A percentile compares a stretch with the other conserved stretches of the same genome.
phyloP scores from a whole-genome alignment of 2,329 filamentous ascomycete species.

The Xylaria sp. region DNA sequence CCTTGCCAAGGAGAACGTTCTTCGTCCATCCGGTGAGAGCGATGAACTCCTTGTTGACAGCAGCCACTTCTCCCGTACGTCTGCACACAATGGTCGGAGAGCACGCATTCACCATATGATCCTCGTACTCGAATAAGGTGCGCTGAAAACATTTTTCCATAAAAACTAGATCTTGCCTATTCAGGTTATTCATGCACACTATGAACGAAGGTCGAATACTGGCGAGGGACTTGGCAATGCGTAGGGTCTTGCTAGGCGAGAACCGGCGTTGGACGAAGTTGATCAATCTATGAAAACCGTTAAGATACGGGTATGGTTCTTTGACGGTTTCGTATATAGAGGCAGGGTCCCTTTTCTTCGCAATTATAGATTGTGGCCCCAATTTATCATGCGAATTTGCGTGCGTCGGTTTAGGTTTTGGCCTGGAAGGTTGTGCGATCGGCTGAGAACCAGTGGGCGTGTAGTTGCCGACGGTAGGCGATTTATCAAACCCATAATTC shows the following conservation, averaged over 20 bases:
- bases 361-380: constrained; percentile 63
- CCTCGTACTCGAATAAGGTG: constrained; percentile 91
- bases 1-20: constrained; percentile 86
- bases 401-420: constrained; percentile 59
- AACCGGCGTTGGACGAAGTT: constrained; percentile 83
- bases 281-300: constrained; percentile 89
- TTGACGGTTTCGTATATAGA: constrained; percentile 89
- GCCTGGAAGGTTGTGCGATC: constrained; percentile 52
- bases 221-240: constrained; percentile 87
- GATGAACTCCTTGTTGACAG: constrained; percentile 96
- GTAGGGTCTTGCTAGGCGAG: constrained; percentile 77
- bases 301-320: constrained; percentile 90
- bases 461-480: constrained; percentile 58
- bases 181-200: constrained; percentile 88
- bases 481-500: constrained; percentile 65
- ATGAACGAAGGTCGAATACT: constrained; percentile 95
- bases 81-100: constrained; percentile 93
- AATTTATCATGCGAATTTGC: constrained; percentile 50
- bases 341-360: constrained; percentile 78
- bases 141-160: constrained; percentile 98
- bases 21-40: constrained; percentile 94
- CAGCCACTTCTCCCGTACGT: constrained; percentile 92
- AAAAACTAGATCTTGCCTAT: constrained; percentile 89
- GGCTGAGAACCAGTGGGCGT: constrained; percentile 48
- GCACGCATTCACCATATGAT: constrained; percentile 87